phyloP scores from a whole-genome alignment of 2,329 filamentous ascomycete species.

The Aulographum hederae region DNA sequence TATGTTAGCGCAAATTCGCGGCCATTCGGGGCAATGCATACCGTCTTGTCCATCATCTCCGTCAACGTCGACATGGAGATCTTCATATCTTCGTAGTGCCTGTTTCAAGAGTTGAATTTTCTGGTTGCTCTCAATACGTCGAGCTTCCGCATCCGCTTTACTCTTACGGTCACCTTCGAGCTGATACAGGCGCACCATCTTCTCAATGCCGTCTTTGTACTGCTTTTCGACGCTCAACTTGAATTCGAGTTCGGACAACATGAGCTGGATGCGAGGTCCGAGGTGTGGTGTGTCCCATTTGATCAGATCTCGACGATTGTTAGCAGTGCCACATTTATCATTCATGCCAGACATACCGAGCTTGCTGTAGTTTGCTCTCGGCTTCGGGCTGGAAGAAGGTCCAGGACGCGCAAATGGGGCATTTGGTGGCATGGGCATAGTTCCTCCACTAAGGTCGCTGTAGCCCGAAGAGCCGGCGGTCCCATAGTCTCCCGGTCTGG shows the following conservation, averaged over 20 bases:
- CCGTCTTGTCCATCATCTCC: constrained; percentile 59
- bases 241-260: constrained; percentile 97
- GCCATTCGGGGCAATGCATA: constrained; percentile 33
- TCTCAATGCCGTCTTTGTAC: constrained; percentile 96
- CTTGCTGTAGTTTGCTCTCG: constrained; percentile 84
- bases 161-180: constrained; percentile 97
- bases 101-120: constrained; percentile 94
- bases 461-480: constrained; percentile 32
- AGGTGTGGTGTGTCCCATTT: constrained; percentile 96
- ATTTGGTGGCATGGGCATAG: constrained; percentile 62
- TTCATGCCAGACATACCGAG: constrained; percentile 44
- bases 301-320: constrained; percentile 55
- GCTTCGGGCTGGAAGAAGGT: constrained; percentile 45
- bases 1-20: constrained; percentile 1
- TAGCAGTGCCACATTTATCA: constrained; percentile 4
- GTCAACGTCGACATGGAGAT: constrained; percentile 88
- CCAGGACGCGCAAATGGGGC: constrained; percentile 62
- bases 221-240: constrained; percentile 98
- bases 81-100: constrained; percentile 90
- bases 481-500: constrained; percentile 47
- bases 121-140: constrained; percentile 86
- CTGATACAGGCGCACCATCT: constrained; percentile 95
- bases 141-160: constrained; percentile 75
- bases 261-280: constrained; percentile 92
- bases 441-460: constrained; percentile 42